These are phyloP conservation scores for Ascochyta pisi DNA, from an alignment of 2,329 filamentous ascomycete species.

Conservation along the genomic window DNA sequence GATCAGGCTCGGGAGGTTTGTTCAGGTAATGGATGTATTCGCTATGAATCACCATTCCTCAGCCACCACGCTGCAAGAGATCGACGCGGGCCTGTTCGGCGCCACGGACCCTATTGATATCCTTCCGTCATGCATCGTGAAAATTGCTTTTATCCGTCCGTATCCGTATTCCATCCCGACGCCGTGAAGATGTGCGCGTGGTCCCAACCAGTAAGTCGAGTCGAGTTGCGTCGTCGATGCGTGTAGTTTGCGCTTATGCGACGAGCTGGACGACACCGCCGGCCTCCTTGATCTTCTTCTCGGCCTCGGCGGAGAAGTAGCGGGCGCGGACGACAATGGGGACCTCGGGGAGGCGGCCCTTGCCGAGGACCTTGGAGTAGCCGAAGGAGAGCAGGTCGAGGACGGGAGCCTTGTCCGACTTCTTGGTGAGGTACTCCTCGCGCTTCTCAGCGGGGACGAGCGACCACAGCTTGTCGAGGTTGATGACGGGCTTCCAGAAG, in stretches of 20 bases:
- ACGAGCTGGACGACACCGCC: constrained; percentile 96
- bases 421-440: constrained; percentile 85
- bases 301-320: constrained; percentile 94
- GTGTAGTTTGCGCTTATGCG: constrained; percentile 65
- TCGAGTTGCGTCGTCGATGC: not conserved
- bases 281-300: constrained; percentile 98
- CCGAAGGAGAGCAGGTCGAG: constrained; percentile 97
- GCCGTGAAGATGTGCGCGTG: constrained; percentile 26
- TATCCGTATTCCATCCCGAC: constrained; percentile 32
- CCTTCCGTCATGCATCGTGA: constrained; percentile 24
- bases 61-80: constrained; percentile 60
- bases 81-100: constrained; percentile 29
- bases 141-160: constrained; percentile 25
- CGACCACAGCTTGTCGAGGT: constrained; percentile 99
- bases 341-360: constrained; percentile 92
- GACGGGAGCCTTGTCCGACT: constrained; percentile 92
- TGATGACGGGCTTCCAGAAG: constrained; percentile 98
- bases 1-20: constrained; percentile 47
- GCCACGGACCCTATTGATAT: constrained; percentile 35
- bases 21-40: constrained; percentile 59
- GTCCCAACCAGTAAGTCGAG: constrained; percentile 5
- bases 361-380: constrained; percentile 98
- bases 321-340: constrained; percentile 93
- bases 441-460: constrained; percentile 93
- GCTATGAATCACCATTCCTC: constrained; percentile 56